Evolutionary conservation across 2,329 filamentous ascomycete species (phyloP).

Genomic region (Talaromyces atroroseus): DNA sequence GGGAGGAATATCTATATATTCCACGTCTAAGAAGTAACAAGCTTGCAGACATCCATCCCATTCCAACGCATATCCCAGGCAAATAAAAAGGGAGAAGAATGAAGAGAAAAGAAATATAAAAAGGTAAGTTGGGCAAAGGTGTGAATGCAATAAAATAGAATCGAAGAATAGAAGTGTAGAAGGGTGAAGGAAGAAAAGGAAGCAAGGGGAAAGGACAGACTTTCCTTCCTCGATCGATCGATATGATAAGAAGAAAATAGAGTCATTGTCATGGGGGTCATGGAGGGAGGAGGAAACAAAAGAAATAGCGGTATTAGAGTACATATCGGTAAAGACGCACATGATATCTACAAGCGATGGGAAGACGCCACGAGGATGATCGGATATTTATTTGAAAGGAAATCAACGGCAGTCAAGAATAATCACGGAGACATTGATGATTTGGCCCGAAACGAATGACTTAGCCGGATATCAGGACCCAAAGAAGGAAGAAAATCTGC

Average conservation of each 20-base stretch:
- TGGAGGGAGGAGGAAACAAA: background rate
- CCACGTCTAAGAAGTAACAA: background rate
- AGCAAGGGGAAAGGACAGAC: background rate
- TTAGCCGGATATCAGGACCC: conserved; percentile 56
- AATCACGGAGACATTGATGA: background rate
- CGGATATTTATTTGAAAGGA: background rate
- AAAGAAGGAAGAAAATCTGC: conserved; percentile 48
- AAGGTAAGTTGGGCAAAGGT: background rate
- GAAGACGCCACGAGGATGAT: background rate
- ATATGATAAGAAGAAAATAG: background rate
- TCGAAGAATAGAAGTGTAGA: background rate
- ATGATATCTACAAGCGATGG: background rate
- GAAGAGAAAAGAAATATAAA: background rate
- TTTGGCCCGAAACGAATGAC: background rate
- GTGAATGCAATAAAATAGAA: background rate
- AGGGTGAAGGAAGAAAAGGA: background rate
- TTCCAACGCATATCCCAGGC: background rate
- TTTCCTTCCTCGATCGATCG: background rate
- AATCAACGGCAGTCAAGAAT: background rate
- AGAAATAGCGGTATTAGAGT: background rate
- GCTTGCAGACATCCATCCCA: background rate
- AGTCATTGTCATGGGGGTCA: background rate
- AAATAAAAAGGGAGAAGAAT: background rate
- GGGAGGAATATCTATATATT: background rate
- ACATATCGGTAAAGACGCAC: background rate